phyloP scores from a whole-genome alignment of 1,284 basidiomycete species.

The Trametes hirsuta region DNA sequence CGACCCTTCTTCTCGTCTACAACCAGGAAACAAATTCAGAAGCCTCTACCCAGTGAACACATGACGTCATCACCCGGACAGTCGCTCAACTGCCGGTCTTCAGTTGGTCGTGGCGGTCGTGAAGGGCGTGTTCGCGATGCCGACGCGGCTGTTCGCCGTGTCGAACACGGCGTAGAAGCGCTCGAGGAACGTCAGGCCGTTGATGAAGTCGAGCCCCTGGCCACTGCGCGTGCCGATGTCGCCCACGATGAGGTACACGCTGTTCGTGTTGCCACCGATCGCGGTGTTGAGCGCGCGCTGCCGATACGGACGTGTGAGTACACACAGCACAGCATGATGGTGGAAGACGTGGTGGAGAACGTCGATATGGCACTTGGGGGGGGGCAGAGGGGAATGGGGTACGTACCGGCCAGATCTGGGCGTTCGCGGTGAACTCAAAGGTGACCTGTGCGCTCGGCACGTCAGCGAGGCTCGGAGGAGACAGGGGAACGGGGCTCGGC shows the following conservation, averaged over 20 bases:
- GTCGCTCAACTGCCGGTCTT: not conserved
- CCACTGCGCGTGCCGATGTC: conserved; percentile 26
- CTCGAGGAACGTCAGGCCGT: conserved; percentile 44
- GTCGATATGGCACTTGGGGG: too few species aligned
- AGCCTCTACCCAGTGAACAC: not conserved
- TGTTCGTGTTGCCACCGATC: conserved; percentile 31
- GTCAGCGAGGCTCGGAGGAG: not conserved
- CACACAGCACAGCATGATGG: too few species aligned
- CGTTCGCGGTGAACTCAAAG: conserved; percentile 54
- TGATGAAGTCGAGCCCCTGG: conserved; percentile 36
- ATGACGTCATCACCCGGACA: not conserved
- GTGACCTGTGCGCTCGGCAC: not conserved
- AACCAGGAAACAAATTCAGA: too few species aligned
- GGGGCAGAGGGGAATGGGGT: conserved; percentile 13
- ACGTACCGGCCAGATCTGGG: conserved; percentile 59
- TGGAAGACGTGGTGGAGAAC: too few species aligned
- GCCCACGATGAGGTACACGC: conserved; percentile 33
- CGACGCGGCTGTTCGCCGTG: conserved; percentile 48
- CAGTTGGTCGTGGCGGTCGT: conserved; percentile 46
- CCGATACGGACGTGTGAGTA: not conserved
- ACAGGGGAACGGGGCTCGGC: not conserved
- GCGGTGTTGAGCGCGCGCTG: conserved; percentile 28
- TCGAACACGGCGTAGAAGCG: conserved; percentile 71
- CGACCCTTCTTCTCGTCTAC: too few species aligned
- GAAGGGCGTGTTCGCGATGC: conserved; percentile 46